A percentile compares a stretch with the other conserved stretches of the same genome.
Evolutionary conservation across 2,329 filamentous ascomycete genomes (phyloP).

Genomic region (Pyrenophora graminea): DNA sequence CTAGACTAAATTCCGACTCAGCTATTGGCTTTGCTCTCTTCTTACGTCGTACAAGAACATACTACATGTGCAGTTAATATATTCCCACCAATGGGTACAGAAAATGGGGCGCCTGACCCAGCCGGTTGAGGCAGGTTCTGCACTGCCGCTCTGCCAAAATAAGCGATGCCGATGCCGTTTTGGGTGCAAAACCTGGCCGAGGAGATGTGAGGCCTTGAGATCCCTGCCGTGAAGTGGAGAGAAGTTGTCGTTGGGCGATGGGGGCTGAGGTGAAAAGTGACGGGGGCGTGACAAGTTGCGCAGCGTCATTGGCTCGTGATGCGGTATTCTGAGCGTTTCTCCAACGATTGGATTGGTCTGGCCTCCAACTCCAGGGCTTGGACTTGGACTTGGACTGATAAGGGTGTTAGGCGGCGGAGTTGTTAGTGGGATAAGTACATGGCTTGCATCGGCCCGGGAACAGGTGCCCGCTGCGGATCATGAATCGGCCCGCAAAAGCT

Average conservation of each 20-base stretch:
- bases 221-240: conserved; percentile 3
- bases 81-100: conserved; percentile 11
- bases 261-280: background rate
- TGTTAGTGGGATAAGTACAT: background rate
- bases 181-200: background rate
- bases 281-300: background rate
- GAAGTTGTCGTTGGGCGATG: background rate
- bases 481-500: background rate
- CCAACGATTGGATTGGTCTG: background rate
- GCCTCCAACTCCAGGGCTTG: background rate
- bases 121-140: conserved; percentile 5
- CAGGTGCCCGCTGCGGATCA: conserved; percentile 1
- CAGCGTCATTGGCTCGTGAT: background rate
- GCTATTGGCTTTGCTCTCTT: too few relatives aligned
- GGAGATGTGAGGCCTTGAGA: background rate
- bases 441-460: conserved; percentile 4
- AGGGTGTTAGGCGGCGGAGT: background rate
- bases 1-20: too few relatives aligned
- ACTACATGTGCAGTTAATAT: conserved; percentile 10
- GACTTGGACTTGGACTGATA: background rate
- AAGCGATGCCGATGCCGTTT: conserved; percentile 13
- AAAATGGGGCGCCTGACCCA: conserved; percentile 9
- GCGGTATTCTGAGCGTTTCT: too few relatives aligned
- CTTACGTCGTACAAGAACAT: too few relatives aligned
- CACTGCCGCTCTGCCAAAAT: conserved; percentile 10